phyloP scores from a whole-genome alignment of 2,329 filamentous ascomycete genomes.

The Coniochaeta pulveracea region DNA sequence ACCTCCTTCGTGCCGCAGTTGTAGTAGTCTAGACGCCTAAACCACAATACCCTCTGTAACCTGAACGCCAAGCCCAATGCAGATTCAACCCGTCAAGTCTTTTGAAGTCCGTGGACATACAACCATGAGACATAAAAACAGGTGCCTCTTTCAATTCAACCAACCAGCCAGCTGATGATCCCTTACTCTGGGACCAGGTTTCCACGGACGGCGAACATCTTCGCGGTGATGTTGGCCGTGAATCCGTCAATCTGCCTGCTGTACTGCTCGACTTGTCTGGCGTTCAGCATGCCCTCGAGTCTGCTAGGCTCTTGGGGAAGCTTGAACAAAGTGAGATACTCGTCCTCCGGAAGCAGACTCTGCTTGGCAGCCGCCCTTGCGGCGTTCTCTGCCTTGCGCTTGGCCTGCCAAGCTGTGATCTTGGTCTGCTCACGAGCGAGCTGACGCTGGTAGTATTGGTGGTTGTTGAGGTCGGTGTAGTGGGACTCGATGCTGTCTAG shows the following conservation, averaged over 20 bases:
- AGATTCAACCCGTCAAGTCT: constrained; percentile 1
- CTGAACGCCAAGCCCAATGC: constrained; percentile 6
- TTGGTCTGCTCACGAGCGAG: constrained; percentile 90
- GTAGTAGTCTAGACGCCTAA: too few species aligned
- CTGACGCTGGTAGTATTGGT: constrained; percentile 91
- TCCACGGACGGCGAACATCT: constrained; percentile 94
- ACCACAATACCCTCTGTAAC: too few species aligned
- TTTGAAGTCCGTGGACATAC: not conserved
- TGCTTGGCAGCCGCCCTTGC: constrained; percentile 80
- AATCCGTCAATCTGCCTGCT: constrained; percentile 95
- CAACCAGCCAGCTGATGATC: constrained; percentile 1
- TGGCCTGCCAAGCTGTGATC: constrained; percentile 91
- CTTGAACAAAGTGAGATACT: constrained; percentile 98
- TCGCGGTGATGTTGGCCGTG: constrained; percentile 79
- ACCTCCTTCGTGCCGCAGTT: too few species aligned
- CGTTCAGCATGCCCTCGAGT: constrained; percentile 88
- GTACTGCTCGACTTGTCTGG: constrained; percentile 95
- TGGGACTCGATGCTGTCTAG: constrained; percentile 95
- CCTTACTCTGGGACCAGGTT: constrained; percentile 47
- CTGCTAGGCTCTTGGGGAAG: constrained; percentile 88
- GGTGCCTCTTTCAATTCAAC: not conserved
- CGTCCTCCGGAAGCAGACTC: constrained; percentile 79
- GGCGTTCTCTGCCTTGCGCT: constrained; percentile 93
- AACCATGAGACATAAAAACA: not conserved
- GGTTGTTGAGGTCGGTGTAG: constrained; percentile 98